These are phyloP conservation scores for Colletotrichum liaoningense DNA, from an alignment of 2,329 filamentous ascomycete genomes.

Conservation along the genomic window DNA sequence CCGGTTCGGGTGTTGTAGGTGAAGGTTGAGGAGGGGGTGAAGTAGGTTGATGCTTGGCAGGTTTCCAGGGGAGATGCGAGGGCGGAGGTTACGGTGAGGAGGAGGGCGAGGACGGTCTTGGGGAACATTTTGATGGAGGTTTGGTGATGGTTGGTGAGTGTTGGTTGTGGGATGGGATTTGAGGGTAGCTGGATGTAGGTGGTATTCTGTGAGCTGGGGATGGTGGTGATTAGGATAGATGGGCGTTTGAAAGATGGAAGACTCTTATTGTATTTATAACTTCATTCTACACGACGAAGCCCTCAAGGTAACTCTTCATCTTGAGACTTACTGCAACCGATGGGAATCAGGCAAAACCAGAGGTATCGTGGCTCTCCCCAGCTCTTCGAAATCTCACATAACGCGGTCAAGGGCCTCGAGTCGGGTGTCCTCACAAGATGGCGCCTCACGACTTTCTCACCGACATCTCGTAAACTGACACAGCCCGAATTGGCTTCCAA, in stretches of 20 bases:
- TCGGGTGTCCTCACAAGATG: neutral
- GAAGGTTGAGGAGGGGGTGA: conserved; percentile 39
- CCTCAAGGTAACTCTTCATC: no score
- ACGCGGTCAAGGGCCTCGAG: neutral
- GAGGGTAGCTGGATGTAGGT: neutral
- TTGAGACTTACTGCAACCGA: neutral
- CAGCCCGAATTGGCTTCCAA: neutral
- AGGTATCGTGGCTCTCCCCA: neutral
- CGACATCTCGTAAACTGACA: neutral
- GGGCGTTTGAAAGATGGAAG: no score
- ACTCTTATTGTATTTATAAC: neutral
- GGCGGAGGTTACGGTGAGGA: conserved; percentile 37
- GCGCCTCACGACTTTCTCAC: neutral
- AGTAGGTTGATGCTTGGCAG: conserved; percentile 32
- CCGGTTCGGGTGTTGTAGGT: conserved; percentile 40
- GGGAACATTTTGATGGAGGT: conserved; percentile 37
- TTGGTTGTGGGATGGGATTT: neutral
- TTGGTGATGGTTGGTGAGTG: neutral
- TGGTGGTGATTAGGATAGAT: neutral
- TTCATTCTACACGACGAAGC: neutral
- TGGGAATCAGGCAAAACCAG: neutral
- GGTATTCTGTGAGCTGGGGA: neutral
- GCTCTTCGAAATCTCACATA: neutral
- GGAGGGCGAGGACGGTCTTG: conserved; percentile 38
- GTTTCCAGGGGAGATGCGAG: conserved; percentile 38